These are phyloP conservation scores for Delitschia confertaspora DNA, from an alignment of 495 filamentous ascomycete genomes.

Conservation along the genomic window DNA sequence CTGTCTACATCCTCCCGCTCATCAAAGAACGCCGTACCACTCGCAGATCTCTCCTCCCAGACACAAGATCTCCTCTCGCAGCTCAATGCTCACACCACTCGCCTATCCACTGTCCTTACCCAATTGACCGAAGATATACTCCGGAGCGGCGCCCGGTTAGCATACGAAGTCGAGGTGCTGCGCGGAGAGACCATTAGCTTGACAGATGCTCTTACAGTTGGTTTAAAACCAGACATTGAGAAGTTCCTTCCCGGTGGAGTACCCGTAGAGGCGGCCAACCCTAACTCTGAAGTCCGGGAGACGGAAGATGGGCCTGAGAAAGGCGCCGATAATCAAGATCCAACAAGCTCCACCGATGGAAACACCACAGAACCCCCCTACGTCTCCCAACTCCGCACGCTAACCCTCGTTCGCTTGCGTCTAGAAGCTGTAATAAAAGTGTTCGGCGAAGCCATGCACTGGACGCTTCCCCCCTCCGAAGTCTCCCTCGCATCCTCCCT, in stretches of 20 bases:
- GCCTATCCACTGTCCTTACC: slow-evolving; percentile 73
- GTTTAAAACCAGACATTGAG: slow-evolving; percentile 56
- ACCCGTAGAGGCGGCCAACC: slow-evolving; percentile 20
- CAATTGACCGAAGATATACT: slow-evolving; percentile 91
- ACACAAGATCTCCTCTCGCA: slow-evolving; percentile 78
- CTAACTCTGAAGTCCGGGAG: not conserved
- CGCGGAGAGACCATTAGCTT: slow-evolving; percentile 74
- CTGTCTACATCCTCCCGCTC: slow-evolving; percentile 42
- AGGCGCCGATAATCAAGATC: not conserved
- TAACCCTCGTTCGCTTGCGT: slow-evolving; percentile 69
- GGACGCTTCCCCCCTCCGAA: slow-evolving; percentile 72
- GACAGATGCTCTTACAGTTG: slow-evolving; percentile 66
- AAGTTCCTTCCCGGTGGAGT: slow-evolving; percentile 56
- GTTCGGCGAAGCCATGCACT: slow-evolving; percentile 90
- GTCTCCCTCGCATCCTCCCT: slow-evolving; percentile 56
- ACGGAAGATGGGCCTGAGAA: not conserved
- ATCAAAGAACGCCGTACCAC: slow-evolving; percentile 45
- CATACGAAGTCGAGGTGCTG: slow-evolving; percentile 90
- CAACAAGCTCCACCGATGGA: slow-evolving; percentile 15
- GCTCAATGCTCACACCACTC: slow-evolving; percentile 76
- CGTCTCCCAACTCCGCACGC: slow-evolving; percentile 68
- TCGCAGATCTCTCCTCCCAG: slow-evolving; percentile 69
- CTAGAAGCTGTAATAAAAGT: slow-evolving; percentile 78
- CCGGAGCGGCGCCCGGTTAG: slow-evolving; percentile 70
- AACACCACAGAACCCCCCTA: slow-evolving; percentile 56